A percentile compares a stretch with the other conserved stretches of the same genome.
Conservation (phyloP, 2,329 filamentous ascomycete genomes). For the Ophiosphaerella herpotricha region DNA sequence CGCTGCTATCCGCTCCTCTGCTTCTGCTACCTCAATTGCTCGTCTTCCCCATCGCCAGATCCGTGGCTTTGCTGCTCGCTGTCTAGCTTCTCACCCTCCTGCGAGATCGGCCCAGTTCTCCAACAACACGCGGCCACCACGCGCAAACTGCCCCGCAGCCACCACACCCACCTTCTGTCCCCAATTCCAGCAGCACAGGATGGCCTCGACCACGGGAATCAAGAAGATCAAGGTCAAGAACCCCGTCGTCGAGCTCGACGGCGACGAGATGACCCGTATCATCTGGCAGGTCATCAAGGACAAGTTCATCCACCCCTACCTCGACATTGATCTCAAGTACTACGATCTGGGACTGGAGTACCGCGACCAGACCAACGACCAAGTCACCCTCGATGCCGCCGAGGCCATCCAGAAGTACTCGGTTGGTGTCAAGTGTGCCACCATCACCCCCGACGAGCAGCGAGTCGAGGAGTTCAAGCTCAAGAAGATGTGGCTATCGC, state of each 20-base stretch:
- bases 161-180: constrained; percentile 9
- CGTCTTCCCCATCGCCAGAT: constrained; percentile 26
- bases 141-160: constrained; percentile 10
- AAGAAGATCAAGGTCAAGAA: constrained; percentile 99
- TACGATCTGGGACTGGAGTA: constrained; percentile 93
- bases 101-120: constrained; percentile 30
- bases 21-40: constrained; percentile 24
- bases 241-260: constrained; percentile 96
- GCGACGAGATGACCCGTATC: constrained; percentile 94
- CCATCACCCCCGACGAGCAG: constrained; percentile 96
- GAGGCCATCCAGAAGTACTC: constrained; percentile 99
- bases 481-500: constrained; percentile 99
- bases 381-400: constrained; percentile 92
- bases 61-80: constrained; percentile 37
- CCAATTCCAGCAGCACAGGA: constrained; percentile 31
- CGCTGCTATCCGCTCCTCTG: constrained; percentile 31
- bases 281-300: constrained; percentile 99
- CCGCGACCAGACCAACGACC: constrained; percentile 93
- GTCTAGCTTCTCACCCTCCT: constrained; percentile 28
- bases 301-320: constrained; percentile 95
- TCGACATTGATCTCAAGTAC: constrained; percentile 98
- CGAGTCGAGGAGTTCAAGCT: constrained; percentile 97
- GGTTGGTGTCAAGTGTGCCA: constrained; percentile 98
- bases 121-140: constrained; percentile 19
- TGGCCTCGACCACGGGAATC: constrained; percentile 70